Conservation (phyloP, 768 basidiomycete genomes). For the Saitozyma podzolica region DNA sequence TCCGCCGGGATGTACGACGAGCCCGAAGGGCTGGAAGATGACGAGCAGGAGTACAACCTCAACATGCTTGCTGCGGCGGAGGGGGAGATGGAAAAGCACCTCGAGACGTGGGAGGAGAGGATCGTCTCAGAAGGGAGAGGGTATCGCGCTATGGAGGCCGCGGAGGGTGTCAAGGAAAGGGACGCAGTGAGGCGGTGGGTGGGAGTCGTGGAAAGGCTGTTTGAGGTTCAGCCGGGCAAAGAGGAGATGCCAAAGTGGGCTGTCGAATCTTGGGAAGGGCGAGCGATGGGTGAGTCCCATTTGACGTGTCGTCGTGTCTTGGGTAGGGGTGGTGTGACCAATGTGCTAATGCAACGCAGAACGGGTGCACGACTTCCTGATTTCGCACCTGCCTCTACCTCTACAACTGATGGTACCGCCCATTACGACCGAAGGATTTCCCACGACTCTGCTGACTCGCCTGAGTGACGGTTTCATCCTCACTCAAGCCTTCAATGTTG, state of each 20-base stretch:
- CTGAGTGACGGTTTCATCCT: slow-evolving; percentile 48
- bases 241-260: slow-evolving; percentile 25
- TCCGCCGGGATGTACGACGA: slow-evolving; percentile 2
- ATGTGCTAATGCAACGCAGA: slow-evolving; percentile 15
- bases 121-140: slow-evolving; percentile 31
- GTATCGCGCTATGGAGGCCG: slow-evolving; percentile 18
- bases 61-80: slow-evolving; percentile 46
- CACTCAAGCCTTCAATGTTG: slow-evolving; percentile 42
- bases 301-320: not conserved
- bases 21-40: slow-evolving; percentile 47
- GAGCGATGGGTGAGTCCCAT: slow-evolving; percentile 16
- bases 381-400: slow-evolving; percentile 32
- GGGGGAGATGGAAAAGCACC: slow-evolving; percentile 13
- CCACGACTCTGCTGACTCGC: slow-evolving; percentile 18
- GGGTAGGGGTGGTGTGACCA: not conserved
- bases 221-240: slow-evolving; percentile 6
- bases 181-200: slow-evolving; percentile 29
- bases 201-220: slow-evolving; percentile 27
- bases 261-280: slow-evolving; percentile 21
- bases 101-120: slow-evolving; percentile 37
- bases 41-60: slow-evolving; percentile 60
- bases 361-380: slow-evolving; percentile 38
- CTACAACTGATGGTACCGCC: slow-evolving; percentile 26
- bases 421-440: slow-evolving; percentile 2
- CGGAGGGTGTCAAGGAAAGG: slow-evolving; percentile 18